Evolutionary conservation across 164 flowering plant species (phyloP).

Genomic region (Protea cynaroides): DNA sequence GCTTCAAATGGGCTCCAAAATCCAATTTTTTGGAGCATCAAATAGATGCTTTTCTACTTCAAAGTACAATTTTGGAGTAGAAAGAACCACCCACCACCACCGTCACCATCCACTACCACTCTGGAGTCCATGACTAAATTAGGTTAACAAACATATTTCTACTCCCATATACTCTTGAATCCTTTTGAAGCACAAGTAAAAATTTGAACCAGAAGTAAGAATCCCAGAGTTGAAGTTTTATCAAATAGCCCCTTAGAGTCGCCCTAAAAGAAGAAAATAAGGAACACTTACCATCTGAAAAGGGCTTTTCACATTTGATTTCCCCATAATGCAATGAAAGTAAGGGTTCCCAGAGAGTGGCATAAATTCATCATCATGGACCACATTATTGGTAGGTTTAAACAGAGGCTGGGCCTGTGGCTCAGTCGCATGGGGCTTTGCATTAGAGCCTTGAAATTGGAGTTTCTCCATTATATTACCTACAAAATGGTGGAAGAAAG

Average conservation of each 20-base stretch:
- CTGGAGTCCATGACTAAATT: too few relatives aligned
- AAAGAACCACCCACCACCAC: too few relatives aligned
- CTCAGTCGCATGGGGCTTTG: not conserved
- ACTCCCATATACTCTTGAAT: too few relatives aligned
- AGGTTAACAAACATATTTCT: too few relatives aligned
- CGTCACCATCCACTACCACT: too few relatives aligned
- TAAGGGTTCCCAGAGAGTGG: constrained; percentile 30
- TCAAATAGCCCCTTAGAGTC: not conserved
- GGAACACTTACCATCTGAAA: constrained; percentile 18
- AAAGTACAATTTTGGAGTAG: too few relatives aligned
- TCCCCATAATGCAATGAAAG: constrained; percentile 19
- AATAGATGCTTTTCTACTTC: too few relatives aligned
- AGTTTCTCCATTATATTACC: not conserved
- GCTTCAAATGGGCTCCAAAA: too few relatives aligned
- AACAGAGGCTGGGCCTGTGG: not conserved
- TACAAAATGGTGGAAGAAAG: constrained; percentile 1
- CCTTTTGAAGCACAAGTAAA: too few relatives aligned
- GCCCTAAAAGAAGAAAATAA: not conserved
- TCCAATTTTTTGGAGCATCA: too few relatives aligned
- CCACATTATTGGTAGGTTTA: not conserved
- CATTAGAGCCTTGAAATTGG: not conserved
- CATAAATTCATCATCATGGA: constrained; percentile 20
- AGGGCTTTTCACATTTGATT: constrained; percentile 8
- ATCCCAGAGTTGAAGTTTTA: too few relatives aligned
- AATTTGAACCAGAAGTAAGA: too few relatives aligned